These are phyloP conservation scores for Pyricularia pennisetigena DNA, from an alignment of 2,329 filamentous ascomycete species.

Conservation along the genomic window DNA sequence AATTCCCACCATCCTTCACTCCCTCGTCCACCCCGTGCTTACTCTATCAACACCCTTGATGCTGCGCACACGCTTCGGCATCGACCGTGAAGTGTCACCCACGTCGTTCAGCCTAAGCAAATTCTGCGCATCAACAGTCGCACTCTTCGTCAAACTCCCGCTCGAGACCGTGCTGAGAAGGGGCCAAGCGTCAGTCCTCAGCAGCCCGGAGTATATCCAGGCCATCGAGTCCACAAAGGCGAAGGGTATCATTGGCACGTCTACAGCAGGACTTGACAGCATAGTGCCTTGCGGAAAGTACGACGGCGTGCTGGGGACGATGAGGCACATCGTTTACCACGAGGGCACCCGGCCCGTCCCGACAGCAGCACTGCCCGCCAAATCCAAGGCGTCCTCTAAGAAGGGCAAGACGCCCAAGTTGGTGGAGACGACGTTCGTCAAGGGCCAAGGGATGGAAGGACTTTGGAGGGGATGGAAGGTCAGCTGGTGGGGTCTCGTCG, in stretches of 20 bases:
- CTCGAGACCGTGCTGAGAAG: conserved; percentile 86
- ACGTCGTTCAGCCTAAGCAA: conserved; percentile 72
- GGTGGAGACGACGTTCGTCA: conserved; percentile 35
- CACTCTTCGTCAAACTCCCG: conserved; percentile 79
- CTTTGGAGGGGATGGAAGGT: conserved; percentile 69
- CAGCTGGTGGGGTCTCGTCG: conserved; percentile 67
- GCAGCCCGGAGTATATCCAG: conserved; percentile 37
- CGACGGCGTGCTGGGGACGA: conserved; percentile 78
- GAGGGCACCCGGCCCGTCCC: conserved; percentile 57
- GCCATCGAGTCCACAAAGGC: conserved; percentile 29
- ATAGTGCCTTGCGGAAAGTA: conserved; percentile 76
- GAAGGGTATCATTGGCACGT: neutral
- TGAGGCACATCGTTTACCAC: conserved; percentile 76
- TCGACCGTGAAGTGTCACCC: conserved; percentile 75
- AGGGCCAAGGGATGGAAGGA: conserved; percentile 59
- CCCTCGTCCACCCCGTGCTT: conserved; percentile 73
- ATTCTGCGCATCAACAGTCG: conserved; percentile 69
- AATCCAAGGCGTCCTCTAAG: conserved; percentile 17
- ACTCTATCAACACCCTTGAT: conserved; percentile 76
- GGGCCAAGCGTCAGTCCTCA: conserved; percentile 69
- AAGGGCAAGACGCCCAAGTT: conserved; percentile 22
- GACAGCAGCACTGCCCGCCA: conserved; percentile 12
- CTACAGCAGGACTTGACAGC: conserved; percentile 43
- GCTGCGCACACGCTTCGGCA: conserved; percentile 71
- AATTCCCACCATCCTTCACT: conserved; percentile 78